These are phyloP conservation scores for Rhodotorula sphaerocarpa DNA, from an alignment of 768 basidiomycete genomes.

Conservation along the genomic window DNA sequence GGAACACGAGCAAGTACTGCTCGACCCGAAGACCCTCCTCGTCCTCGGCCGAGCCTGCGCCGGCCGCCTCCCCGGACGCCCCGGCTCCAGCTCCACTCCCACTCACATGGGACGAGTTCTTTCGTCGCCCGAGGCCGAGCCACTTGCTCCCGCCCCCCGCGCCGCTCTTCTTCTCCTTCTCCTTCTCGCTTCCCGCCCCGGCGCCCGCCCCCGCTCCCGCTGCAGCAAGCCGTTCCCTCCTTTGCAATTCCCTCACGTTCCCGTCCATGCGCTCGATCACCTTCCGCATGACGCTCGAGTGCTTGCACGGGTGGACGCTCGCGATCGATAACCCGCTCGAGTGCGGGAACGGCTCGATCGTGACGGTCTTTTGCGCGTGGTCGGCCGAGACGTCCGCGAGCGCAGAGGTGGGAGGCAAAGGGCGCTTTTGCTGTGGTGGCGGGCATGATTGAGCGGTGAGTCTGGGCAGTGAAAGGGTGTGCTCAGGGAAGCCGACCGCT, in stretches of 20 bases:
- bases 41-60: constrained; percentile 41
- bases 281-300: constrained; percentile 99
- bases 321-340: constrained; percentile 69
- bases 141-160: constrained; percentile 45
- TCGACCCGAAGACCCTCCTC: constrained; percentile 83
- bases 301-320: constrained; percentile 96
- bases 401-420: constrained; percentile 78
- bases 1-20: constrained; percentile 94
- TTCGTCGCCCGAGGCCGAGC: constrained; percentile 60
- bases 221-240: constrained; percentile 44
- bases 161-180: constrained; percentile 48
- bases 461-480: too few species aligned
- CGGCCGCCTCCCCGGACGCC: constrained; percentile 46
- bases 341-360: constrained; percentile 97
- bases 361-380: constrained; percentile 96
- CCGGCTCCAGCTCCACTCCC: too few species aligned
- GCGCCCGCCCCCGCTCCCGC: neutral
- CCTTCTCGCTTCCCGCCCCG: constrained; percentile 21
- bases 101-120: constrained; percentile 39
- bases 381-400: constrained; percentile 97
- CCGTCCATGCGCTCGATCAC: constrained; percentile 98
- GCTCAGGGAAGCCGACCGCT: constrained; percentile 20
- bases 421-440: constrained; percentile 63
- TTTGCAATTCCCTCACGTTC: constrained; percentile 71
- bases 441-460: too few species aligned